Conservation (phyloP, 2,329 filamentous ascomycete genomes). For the Xylaria sp. region DNA sequence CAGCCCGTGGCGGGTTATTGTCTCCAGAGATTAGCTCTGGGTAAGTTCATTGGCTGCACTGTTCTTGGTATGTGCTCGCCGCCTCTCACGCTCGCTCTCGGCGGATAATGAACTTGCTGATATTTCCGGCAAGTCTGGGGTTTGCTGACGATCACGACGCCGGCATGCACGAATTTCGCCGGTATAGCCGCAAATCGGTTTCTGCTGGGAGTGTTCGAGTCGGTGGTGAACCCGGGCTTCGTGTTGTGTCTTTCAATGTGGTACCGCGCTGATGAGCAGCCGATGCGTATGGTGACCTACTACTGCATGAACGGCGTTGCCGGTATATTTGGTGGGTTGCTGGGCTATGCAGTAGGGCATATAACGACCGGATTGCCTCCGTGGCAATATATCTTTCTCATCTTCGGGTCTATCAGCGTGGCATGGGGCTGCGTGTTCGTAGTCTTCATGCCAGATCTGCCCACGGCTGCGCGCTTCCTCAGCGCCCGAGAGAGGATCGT, state of each 20-base stretch:
- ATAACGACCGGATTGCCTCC: constrained; percentile 45
- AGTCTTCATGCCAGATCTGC: constrained; percentile 46
- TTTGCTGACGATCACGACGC: constrained; percentile 46
- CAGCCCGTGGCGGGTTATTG: constrained; percentile 47
- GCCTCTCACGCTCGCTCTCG: background rate
- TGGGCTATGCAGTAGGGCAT: constrained; percentile 49
- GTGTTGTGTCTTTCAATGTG: constrained; percentile 46
- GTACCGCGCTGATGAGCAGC: constrained; percentile 46
- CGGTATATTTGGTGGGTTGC: constrained; percentile 45
- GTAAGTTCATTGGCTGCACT: constrained; percentile 46
- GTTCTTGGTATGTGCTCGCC: constrained; percentile 36
- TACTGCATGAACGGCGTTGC: constrained; percentile 48
- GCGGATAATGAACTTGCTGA: constrained; percentile 1
- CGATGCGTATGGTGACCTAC: constrained; percentile 45
- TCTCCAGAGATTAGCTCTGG: constrained; percentile 44
- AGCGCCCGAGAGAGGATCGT: constrained; percentile 40
- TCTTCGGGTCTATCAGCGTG: constrained; percentile 47
- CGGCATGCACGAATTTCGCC: constrained; percentile 46
- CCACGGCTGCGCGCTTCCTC: constrained; percentile 47
- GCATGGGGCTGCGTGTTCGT: constrained; percentile 43
- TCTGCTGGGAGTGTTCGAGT: constrained; percentile 47
- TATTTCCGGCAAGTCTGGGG: constrained; percentile 42
- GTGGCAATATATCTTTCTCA: constrained; percentile 50
- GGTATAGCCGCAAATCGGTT: constrained; percentile 47
- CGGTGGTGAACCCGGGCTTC: constrained; percentile 47